Base-by-base conservation (phyloP, 2,329 filamentous ascomycete genomes). In the Stenocarpella maydis region DNA sequence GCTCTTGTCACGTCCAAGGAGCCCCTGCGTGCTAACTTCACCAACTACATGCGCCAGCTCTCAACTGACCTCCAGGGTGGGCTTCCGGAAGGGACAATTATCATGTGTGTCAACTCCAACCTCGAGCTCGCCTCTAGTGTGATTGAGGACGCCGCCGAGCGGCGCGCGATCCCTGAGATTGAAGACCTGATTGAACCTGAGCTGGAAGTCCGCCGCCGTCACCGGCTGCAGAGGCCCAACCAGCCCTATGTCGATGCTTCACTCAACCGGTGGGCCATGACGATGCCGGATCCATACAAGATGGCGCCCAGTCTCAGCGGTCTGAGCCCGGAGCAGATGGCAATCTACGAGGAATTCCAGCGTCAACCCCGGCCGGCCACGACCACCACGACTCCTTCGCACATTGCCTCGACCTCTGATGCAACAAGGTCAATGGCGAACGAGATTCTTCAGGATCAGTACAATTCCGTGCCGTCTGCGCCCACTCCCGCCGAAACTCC, bases 31-130 rank as follows among this genome's bases (percentile, higher is more conserved):
- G 96, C 97, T 79, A 98, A 97, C 81, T 97, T 99, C 80, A 97
- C 92, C 66, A 99, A 98, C 81, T 97, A 98, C 77, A 94, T 99
- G 79, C 92, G 96, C 65, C 86, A 85, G 60, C 79, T 90, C n/a
- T 86, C 89, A 3, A 83, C 81, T 60, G 89, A 91, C 45, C 87
- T 97, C 45, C 90, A 93, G 66, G 92, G 93, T 65, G 92, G 93
- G 19, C 87, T 99, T 71, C 94, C 96, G 0, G 96, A 99, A 81
- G 96, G 96, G 8, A 93, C 96, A 39, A 96, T 99, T 71, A 88
- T 98, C 68, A 98, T 99, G 93, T 98, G 97, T 80, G 95, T 99
- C 71, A 99, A 98, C 79, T 95, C 97, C 73, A 99, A 99, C 78
- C 87, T 99, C 37, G 96, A 99, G 74, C 87, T 94, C 49, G 95